Evolutionary conservation across 805 yeast species (phyloP), one percentile per base, ranked within the genome.

Genomic region (Barnettozyma pratensis): DNA sequence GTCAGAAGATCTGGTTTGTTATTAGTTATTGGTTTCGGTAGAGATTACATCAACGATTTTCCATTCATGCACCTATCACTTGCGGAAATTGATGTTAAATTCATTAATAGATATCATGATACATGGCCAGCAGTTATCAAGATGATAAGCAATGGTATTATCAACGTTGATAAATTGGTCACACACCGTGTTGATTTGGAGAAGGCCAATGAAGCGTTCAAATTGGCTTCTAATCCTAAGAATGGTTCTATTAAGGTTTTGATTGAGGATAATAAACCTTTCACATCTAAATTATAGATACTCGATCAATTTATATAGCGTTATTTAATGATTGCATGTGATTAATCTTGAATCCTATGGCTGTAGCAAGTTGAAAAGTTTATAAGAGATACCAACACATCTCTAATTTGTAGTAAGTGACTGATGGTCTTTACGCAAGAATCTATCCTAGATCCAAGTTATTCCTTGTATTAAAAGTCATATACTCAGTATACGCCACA

Each of bases 91-190:
- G 75, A 73, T 45, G 66, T 77, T 54, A 73, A 68, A 59, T 75
- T 74, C 52, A 73, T 76, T 60, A 77, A 76, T 68, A 69, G 83
- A 54, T 78, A 78, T 62, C 73, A 75, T 49, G 77, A 75, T 56
- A 71, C 80, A 25, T 78, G 81, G 81, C 82, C 82, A 19, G 68
- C 77, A n/a, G 77, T 73, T 10, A 77, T 78, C 52, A 70, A 75
- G 31, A 62, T 78, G 51, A 66, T 78, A 49, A 63, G 70, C 42
- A 72, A 70, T 45, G 74, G 74, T 19, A 66, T 71, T 14, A 61
- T 75, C 44, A 66, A 74, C 44, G 75, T 75, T 31, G 71, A 71
- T 55, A 54, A 62, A n/a, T 63, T 78, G 43, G 76, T 78, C 39
- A 76, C 81, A 3, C 81, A 77, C 62, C 64, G 67, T 46, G 75